Evolutionary conservation across 371 early-diverging fungal species (phyloP), one percentile per base, ranked within the genome.

Genomic region (Mortierella sp.): DNA sequence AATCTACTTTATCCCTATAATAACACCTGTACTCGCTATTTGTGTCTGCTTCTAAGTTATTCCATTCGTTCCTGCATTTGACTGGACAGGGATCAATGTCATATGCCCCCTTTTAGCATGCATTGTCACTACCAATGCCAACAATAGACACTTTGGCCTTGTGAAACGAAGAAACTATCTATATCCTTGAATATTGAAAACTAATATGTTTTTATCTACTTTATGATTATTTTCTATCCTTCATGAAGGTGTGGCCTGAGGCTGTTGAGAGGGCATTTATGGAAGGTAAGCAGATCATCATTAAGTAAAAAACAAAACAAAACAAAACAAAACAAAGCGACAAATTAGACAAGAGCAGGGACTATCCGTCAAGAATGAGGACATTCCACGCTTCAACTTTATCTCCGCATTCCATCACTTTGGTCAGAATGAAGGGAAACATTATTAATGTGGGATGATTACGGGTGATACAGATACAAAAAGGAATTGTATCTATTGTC

Each of bases 201-300:
- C 36, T 28, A 32, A 16, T 24, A 9, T 65, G 19, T 60, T 36
- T 43, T 36, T 64, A 32, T 38, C 11, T 45, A 40, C 32, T 9
- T 47, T 58, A 52, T 52, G 8, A 22, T 50, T 11, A 38, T 21
- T 15, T 41, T 33, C 21, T 2, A n/a, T n/a, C 24, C 41, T 83
- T 58, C 1, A 40, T 60, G 55, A 90, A 92, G 84, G 93, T 93
- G 15, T 93, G 93, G 93, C 92, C 93, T 53, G 84, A 87, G 28
- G 87, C 89, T 75, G 89, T 93, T 7, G 93, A 93, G 75, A 86
- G 90, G 32, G 89, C 90, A 10, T 93, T 93, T 76, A 82, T 92
- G 71, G 87, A 90, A 86, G 91, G 91, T 91, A 87, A 55, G 78
- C 28, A 22, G 22, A 24, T 7, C 11, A 28, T 22, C 22, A 47